A percentile compares a stretch with the other conserved stretches of the same genome.
phyloP scores from a whole-genome alignment of 805 yeast genomes.

The Suhomyces tanzawaensis region DNA sequence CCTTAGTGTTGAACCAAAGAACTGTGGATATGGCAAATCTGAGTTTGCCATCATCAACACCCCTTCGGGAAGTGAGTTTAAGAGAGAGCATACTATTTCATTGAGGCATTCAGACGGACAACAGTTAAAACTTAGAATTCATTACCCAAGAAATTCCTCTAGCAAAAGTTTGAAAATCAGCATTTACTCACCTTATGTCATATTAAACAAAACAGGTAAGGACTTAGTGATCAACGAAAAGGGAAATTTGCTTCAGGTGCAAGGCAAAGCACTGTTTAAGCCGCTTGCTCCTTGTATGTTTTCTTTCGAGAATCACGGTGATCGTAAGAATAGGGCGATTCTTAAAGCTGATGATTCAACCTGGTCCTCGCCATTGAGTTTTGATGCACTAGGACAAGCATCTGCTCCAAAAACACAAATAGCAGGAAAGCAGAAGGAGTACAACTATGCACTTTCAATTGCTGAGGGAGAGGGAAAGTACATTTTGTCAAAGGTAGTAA shows the following conservation, averaged over 20 bases:
- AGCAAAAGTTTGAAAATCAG: constrained; percentile 63
- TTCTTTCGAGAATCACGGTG: constrained; percentile 65
- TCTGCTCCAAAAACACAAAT: constrained; percentile 51
- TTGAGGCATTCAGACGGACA: constrained; percentile 67
- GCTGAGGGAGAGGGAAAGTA: constrained; percentile 86
- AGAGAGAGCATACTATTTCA: constrained; percentile 51
- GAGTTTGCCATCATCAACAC: constrained; percentile 75
- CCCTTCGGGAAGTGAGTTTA: constrained; percentile 52
- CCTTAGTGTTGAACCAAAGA: constrained; percentile 64
- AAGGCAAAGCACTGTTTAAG: constrained; percentile 33
- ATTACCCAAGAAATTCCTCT: constrained; percentile 52
- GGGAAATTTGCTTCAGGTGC: constrained; percentile 52
- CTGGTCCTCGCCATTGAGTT: constrained; percentile 71
- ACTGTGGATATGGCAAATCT: constrained; percentile 59
- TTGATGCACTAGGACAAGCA: constrained; percentile 87
- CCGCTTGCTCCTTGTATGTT: constrained; percentile 66
- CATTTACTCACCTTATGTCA: constrained; percentile 80
- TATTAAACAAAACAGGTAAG: constrained; percentile 76
- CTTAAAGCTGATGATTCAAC: constrained; percentile 65
- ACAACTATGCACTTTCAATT: constrained; percentile 71
- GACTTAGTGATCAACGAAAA: constrained; percentile 59
- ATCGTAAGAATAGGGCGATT: constrained; percentile 63
- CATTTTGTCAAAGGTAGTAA: constrained; percentile 70
- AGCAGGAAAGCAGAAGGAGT: constrained; percentile 53
- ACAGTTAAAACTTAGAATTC: constrained; percentile 57